Conservation (phyloP, 352 stramenopile genomes). For the Phytopythium delawarense region DNA sequence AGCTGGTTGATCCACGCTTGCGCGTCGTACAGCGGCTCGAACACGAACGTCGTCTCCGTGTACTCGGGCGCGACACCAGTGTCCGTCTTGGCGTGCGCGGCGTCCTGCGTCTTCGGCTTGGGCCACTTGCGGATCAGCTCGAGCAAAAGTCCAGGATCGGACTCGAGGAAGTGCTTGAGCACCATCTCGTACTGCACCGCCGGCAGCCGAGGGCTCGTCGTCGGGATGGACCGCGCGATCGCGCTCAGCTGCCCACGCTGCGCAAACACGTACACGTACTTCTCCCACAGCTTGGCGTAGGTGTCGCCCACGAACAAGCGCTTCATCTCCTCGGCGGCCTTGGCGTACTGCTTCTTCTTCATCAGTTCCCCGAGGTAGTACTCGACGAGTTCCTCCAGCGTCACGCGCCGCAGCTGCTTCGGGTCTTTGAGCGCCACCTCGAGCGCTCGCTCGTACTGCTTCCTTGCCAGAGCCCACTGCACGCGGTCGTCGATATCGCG, state of each 20-base stretch:
- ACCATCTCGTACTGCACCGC: conserved; percentile 83
- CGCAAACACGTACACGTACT: conserved; percentile 86
- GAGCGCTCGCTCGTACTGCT: conserved; percentile 58
- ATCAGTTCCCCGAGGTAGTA: conserved; percentile 72
- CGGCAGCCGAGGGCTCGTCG: conserved; percentile 57
- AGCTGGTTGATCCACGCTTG: conserved; percentile 82
- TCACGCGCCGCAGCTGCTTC: conserved; percentile 43
- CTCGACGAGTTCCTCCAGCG: conserved; percentile 67
- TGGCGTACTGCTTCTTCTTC: conserved; percentile 67
- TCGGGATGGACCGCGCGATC: conserved; percentile 74
- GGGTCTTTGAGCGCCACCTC: conserved; percentile 61
- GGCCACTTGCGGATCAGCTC: conserved; percentile 83
- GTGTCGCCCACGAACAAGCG: conserved; percentile 66
- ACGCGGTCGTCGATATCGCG: conserved; percentile 79
- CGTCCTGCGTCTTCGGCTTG: conserved; percentile 53
- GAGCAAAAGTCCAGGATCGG: conserved; percentile 65
- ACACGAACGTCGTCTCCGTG: conserved; percentile 58
- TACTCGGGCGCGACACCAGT: conserved; percentile 52
- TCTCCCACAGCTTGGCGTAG: conserved; percentile 71
- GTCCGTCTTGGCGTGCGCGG: conserved; percentile 12
- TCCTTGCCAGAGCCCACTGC: conserved; percentile 54
- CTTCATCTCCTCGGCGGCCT: conserved; percentile 68
- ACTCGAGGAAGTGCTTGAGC: conserved; percentile 80
- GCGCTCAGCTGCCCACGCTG: conserved; percentile 68
- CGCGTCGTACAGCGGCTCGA: conserved; percentile 76